phyloP scores from a whole-genome alignment of 2,329 filamentous ascomycete genomes.

The Tolypocladium cylindrosporum region DNA sequence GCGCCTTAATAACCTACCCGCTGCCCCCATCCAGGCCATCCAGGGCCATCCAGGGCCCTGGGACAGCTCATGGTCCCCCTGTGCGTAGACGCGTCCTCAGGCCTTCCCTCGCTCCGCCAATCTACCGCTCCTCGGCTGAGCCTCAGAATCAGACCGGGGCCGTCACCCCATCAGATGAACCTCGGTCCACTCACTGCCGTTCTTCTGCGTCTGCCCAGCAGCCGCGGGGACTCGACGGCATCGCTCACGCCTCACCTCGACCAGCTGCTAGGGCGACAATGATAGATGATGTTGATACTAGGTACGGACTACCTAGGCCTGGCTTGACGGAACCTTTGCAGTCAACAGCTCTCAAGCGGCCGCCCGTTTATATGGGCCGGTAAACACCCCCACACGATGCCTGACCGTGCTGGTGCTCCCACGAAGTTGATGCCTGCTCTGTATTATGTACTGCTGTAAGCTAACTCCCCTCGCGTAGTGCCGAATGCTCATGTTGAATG shows the following conservation, averaged over 20 bases:
- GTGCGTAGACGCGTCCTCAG: too few species aligned
- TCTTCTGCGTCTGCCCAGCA: not conserved
- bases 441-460: not conserved
- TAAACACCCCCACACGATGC: not conserved
- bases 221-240: not conserved
- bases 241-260: not conserved
- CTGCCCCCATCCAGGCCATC: not conserved
- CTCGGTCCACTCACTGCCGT: not conserved
- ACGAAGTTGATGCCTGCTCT: not conserved
- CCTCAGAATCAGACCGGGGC: not conserved
- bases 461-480: not conserved
- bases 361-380: not conserved
- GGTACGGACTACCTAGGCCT: not conserved
- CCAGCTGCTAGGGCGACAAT: too few species aligned
- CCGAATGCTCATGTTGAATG: constrained; percentile 4
- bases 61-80: not conserved
- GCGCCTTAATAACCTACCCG: not conserved
- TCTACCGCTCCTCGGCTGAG: not conserved
- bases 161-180: not conserved
- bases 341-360: not conserved
- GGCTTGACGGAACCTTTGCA: not conserved
- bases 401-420: not conserved
- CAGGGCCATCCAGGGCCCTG: not conserved
- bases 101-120: not conserved
- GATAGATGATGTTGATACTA: not conserved